Evolutionary conservation across 169 alveolate species (phyloP), one percentile per base, ranked within the genome.

Genomic region (Plasmodium falciparum): DNA sequence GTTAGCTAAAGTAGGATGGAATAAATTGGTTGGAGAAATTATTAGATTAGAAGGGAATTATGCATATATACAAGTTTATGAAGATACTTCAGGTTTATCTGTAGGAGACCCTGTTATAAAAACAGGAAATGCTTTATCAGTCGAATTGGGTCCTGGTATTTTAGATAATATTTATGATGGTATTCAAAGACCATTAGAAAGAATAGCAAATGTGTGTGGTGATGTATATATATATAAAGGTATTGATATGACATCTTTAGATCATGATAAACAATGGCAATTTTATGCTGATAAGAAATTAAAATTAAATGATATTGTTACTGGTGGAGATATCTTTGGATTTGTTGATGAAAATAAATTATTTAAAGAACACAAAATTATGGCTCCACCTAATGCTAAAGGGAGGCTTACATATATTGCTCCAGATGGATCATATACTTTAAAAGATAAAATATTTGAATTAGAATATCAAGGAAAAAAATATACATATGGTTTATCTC

Each of bases 261-360:
- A 98, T 89, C 95, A 93, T 73, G 92, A 94, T 33, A 97, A 96
- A 90, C 88, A 88, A 63, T 99, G 99, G 99, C 96, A 96, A 33
- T 99, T 96, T 94, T 95, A 78, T 33, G 99, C 99, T 12, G 93
- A 90, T 61, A 90, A 96, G 13, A 83, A 93, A 26, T 71, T 98
- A 22, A 96, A 96, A 78, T 95, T 95, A 9, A 99, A 99, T n/a
- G 97, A 97, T 56, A 89, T 98, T 83, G 94, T 99, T 3, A 94
- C 98, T 24, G 99, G 99, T 43, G 99, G 99, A n/a, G 99, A 99
- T 88, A 96, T 99, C 29, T 93, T 98, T 86, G 99, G 99, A 8
- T 75, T 96, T 49, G 99, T 97, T 6, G 93, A 88, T 74, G 99
- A 99, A 76, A 99, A 98, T 74, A 97, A 95, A 73, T 95, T 99